Conservation (phyloP, 1,139 yeast genomes). For the Kodamaea alishanica region DNA sequence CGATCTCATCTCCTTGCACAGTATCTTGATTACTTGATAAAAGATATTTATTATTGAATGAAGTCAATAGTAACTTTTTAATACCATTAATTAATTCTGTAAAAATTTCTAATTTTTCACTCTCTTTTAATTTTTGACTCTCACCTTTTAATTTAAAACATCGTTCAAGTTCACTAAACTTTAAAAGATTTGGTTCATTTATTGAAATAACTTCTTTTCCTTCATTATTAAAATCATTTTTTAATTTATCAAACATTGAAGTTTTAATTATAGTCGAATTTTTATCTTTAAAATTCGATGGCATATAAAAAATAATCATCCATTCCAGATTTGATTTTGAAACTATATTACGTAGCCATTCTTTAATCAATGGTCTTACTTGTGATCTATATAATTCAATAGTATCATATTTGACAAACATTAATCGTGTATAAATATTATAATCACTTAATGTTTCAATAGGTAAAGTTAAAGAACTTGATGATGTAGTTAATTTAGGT, state of each 20-base stretch:
- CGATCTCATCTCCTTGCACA: conserved; percentile 19
- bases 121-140: no score
- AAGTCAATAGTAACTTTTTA: conserved; percentile 50
- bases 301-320: conserved; percentile 57
- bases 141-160: conserved; percentile 41
- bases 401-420: conserved; percentile 64
- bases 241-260: conserved; percentile 61
- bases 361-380: conserved; percentile 74
- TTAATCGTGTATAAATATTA: conserved; percentile 60
- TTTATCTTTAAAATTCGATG: conserved; percentile 43
- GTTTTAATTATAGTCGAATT: conserved; percentile 45
- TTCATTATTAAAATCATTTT: conserved; percentile 55
- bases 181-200: conserved; percentile 1
- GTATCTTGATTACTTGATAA: conserved; percentile 31
- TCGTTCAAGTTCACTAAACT: conserved; percentile 22
- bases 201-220: conserved; percentile 33
- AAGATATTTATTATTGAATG: conserved; percentile 52
- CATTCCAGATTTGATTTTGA: conserved; percentile 50
- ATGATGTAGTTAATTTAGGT: conserved; percentile 28
- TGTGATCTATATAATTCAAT: conserved; percentile 73
- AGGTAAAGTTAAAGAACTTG: no score
- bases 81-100: conserved; percentile 41
- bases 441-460: no score
- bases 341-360: conserved; percentile 66
- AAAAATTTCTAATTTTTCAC: conserved; percentile 47